A percentile compares a stretch with the other conserved stretches of the same genome.
Evolutionary conservation across 129 eudicot genomes (phyloP).

Genomic region (Escallonia herrerae): DNA sequence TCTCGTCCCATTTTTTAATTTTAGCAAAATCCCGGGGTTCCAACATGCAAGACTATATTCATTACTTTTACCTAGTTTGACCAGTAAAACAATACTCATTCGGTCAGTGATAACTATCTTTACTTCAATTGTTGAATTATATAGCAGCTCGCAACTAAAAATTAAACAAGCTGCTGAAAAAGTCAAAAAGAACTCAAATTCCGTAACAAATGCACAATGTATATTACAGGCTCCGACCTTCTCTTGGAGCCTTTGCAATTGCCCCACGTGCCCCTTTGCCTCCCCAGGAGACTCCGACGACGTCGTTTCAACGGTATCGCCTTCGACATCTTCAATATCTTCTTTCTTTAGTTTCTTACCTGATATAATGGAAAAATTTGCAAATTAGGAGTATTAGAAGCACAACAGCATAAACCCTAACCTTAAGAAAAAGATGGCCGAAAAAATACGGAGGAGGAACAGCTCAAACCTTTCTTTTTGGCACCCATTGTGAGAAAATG

Average conservation of each 20-base stretch:
- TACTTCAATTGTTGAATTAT: too few relatives aligned
- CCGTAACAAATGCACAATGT: too few relatives aligned
- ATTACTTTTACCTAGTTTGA: too few relatives aligned
- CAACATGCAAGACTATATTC: too few relatives aligned
- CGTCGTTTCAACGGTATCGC: slow-evolving; percentile 12
- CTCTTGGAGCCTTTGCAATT: slow-evolving; percentile 55
- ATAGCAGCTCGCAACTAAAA: too few relatives aligned
- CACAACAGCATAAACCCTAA: background rate
- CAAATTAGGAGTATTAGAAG: too few relatives aligned
- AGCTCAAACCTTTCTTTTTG: background rate
- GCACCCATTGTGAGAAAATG: background rate
- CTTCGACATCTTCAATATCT: slow-evolving; percentile 15
- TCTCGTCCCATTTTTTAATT: too few relatives aligned
- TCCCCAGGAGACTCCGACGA: slow-evolving; percentile 25
- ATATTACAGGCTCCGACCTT: slow-evolving; percentile 22
- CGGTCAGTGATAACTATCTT: too few relatives aligned
- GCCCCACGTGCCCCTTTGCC: slow-evolving; percentile 38
- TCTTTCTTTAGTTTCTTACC: slow-evolving; percentile 31
- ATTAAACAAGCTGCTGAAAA: background rate
- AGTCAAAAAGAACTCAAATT: too few relatives aligned
- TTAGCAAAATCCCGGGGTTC: too few relatives aligned
- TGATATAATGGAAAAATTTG: background rate
- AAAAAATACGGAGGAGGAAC: background rate
- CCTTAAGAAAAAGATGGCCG: background rate
- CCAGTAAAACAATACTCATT: too few relatives aligned